Base-by-base conservation (phyloP, 2,329 filamentous ascomycete genomes). In the Dactylella cylindrospora region DNA sequence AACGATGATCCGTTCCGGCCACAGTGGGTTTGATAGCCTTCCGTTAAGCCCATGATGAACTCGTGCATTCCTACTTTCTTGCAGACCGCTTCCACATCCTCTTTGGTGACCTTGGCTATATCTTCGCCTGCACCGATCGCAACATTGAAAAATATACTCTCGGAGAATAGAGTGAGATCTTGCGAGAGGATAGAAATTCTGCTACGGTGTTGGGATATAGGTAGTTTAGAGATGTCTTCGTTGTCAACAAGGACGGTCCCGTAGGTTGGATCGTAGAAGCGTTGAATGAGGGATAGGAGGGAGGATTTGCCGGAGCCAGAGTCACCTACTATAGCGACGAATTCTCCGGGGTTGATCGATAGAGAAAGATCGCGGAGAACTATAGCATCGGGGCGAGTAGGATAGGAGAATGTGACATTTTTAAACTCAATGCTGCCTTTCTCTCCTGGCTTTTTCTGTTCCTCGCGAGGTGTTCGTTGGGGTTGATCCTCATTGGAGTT, bases 61-160 rank as follows among this genome's bases (percentile, higher is more conserved):
- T 95, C 90, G 71, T 97, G 90, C 0, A 93, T 90, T 68, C 96
- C 95, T 8, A 91, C 87, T 78, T 86, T 93, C 72, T 83, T 88
- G 5, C 67, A 69, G 3, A 59, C 67, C 1, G 17, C 45, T 28
- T 67, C 66, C 5, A 69, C 44, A 2, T 66, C 60, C 17, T 53
- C 51, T 15, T 31, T 57, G 1, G 28, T 60, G 2, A 60, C 47
- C 22, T 28, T 35, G 3, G 62, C 50, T 13, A 23, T 35, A 5
- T 54, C 41, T 7, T 29, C 40, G 12, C 31, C 49, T 0, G 77
- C 76, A 12, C 80, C 80, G 1, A 83, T 74, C 1, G 74, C 72
- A 22, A 83, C 73, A 69, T 83, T 83, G 71, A 82, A 82, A 3
- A 71, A 72, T 31, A 83, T 72, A 10, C 73, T 80, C 9, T 80